phyloP scores from a whole-genome alignment of 73 alveolate genomes.

The Stentor coeruleus region DNA sequence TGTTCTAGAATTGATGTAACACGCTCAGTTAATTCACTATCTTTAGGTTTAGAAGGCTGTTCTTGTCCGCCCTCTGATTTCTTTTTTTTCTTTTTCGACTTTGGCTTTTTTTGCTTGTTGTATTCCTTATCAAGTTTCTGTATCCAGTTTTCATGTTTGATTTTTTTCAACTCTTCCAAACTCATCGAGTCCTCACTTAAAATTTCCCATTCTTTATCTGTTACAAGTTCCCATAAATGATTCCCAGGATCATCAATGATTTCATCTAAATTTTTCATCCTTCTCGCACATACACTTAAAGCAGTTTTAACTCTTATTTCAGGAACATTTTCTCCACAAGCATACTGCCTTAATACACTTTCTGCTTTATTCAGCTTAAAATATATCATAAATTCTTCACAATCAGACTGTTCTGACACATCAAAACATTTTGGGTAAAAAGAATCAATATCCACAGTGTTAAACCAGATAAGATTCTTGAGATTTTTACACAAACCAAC shows the following conservation, averaged over 20 bases:
- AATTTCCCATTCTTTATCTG: conserved; percentile 76
- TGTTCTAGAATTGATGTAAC: conserved; percentile 21
- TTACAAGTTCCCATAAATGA: conserved; percentile 41
- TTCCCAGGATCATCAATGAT: conserved; percentile 50
- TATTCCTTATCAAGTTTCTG: conserved; percentile 39
- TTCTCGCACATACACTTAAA: conserved; percentile 38
- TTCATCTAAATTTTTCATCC: conserved; percentile 41
- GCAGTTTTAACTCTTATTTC: conserved; percentile 51
- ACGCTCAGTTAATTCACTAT: not conserved
- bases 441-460: conserved; percentile 77
- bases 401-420: conserved; percentile 72
- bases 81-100: conserved; percentile 44
- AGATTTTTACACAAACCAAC: conserved; percentile 80
- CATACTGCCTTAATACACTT: conserved; percentile 45
- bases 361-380: conserved; percentile 63
- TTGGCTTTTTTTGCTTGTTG: conserved; percentile 35
- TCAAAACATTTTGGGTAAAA: conserved; percentile 93
- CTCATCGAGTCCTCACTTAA: conserved; percentile 41
- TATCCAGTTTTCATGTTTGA: conserved; percentile 49
- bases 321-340: conserved; percentile 24
- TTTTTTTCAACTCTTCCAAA: conserved; percentile 48
- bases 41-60: not conserved
- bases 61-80: not conserved
- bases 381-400: conserved; percentile 81
- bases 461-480: conserved; percentile 78